These are phyloP conservation scores for Martensiomyces pterosporus DNA, from an alignment of 192 early-diverging fungal genomes.

Conservation along the genomic window DNA sequence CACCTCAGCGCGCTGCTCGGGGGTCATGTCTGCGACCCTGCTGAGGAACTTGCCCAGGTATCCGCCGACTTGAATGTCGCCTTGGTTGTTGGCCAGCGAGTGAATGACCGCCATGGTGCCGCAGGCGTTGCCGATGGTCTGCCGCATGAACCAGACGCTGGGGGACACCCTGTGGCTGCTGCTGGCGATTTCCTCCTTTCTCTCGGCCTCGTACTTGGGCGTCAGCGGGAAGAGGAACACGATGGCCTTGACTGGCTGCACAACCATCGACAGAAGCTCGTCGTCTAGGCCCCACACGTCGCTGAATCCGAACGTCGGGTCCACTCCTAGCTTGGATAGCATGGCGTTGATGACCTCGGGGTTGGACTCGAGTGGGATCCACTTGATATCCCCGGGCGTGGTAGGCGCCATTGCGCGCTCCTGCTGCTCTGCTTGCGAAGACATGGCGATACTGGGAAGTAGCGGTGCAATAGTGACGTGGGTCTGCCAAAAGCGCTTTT, in stretches of 20 bases:
- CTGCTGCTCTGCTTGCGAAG: too few species aligned
- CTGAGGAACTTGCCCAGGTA: slow-evolving; percentile 61
- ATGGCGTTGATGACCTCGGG: slow-evolving; percentile 71
- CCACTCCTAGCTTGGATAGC: slow-evolving; percentile 66
- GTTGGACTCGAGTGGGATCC: slow-evolving; percentile 88
- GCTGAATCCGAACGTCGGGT: slow-evolving; percentile 58
- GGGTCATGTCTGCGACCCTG: slow-evolving; percentile 56
- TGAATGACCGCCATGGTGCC: slow-evolving; percentile 94
- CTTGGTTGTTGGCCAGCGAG: slow-evolving; percentile 71
- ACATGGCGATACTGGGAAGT: too few species aligned
- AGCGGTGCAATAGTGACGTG: too few species aligned
- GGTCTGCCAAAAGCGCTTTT: too few species aligned
- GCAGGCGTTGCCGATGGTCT: slow-evolving; percentile 90
- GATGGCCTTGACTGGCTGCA: slow-evolving; percentile 78
- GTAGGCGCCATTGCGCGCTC: too few species aligned
- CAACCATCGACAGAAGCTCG: slow-evolving; percentile 75
- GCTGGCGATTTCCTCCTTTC: slow-evolving; percentile 53
- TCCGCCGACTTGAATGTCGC: slow-evolving; percentile 47
- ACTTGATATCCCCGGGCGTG: too few species aligned
- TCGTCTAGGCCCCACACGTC: slow-evolving; percentile 84
- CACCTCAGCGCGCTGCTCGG: slow-evolving; percentile 67
- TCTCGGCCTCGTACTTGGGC: slow-evolving; percentile 56
- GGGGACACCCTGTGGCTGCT: slow-evolving; percentile 10
- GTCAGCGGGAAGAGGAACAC: slow-evolving; percentile 85
- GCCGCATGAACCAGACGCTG: slow-evolving; percentile 72